Base-by-base conservation (phyloP, 495 filamentous ascomycete genomes). In the Immersiella caudata region DNA sequence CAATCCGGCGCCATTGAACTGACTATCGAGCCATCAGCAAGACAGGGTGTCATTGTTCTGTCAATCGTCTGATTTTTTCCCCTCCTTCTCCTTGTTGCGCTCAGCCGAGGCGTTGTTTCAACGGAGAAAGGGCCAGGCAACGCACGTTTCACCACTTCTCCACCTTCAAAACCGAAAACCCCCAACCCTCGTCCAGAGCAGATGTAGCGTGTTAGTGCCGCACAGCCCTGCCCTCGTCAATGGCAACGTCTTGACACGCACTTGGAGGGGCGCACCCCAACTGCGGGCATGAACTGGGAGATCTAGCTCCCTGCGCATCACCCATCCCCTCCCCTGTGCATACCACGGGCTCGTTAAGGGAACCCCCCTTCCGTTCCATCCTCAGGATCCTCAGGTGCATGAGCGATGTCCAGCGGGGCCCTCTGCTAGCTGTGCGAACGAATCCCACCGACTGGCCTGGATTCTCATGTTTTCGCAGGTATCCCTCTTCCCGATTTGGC, bases 121-220 rank as follows among this genome's bases (percentile, higher is more conserved):
- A 50, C 29, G 60, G 29, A 50, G 26, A 27, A 49, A 26, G 36
- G 16, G 60, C 58, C 33, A 25, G 35, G 60, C 60, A 33, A 62
- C 21, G 36, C 60, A 36, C 40, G 60, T 62, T 62, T 62, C 60
- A 62, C 60, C 60, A 62, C 60, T 25, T 2, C 35, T 49, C 52
- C 52, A 55, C 26, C 26, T 27, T 25, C 12, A 35, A 21, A 36
- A 40, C 57, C 26, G 9, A 60, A 29, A 60, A 25, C 29, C 26
- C 57, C 20, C 57, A 36, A 35, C 14, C 26, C 26, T 20, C 57
- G 29, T n/a, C 60, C 33, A 62, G 50, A 46, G 12, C 60, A 46
- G 36, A 22, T 14, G 22, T 21, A 57, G 54, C 54, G 24, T n/a
- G 60, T 62, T 35, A 62, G 60, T 62, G 60, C 60, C 29, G 60